phyloP scores from a whole-genome alignment of 495 filamentous ascomycete species.

The Xylaria grammica region DNA sequence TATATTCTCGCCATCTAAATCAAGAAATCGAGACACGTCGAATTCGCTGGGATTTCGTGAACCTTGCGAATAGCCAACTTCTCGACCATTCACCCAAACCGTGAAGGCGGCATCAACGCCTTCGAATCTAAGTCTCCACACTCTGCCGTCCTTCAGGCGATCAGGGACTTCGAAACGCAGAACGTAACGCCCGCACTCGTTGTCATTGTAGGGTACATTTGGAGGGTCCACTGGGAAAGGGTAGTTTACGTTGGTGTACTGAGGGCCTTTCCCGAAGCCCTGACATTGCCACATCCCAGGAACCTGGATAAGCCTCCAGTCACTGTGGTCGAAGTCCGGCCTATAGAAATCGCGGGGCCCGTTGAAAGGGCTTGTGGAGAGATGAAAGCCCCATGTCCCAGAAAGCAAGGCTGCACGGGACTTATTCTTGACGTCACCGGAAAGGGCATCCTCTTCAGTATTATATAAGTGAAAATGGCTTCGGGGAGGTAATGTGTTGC shows the following conservation, averaged over 20 bases:
- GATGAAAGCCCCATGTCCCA: slow-evolving; percentile 63
- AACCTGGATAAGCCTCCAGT: slow-evolving; percentile 65
- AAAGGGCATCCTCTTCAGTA: slow-evolving; percentile 37
- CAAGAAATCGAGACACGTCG: slow-evolving; percentile 60
- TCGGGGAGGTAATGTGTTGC: slow-evolving; percentile 67
- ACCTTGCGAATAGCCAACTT: slow-evolving; percentile 72
- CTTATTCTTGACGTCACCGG: slow-evolving; percentile 31
- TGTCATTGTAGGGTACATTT: slow-evolving; percentile 63
- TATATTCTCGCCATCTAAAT: slow-evolving; percentile 52
- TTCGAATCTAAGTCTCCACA: slow-evolving; percentile 66
- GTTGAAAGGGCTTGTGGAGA: slow-evolving; percentile 53
- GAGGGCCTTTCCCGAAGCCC: slow-evolving; percentile 64
- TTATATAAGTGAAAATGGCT: slow-evolving; percentile 62
- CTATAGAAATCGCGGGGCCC: slow-evolving; percentile 51
- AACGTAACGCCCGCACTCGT: slow-evolving; percentile 69
- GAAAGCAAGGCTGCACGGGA: slow-evolving; percentile 55
- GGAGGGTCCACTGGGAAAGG: slow-evolving; percentile 69
- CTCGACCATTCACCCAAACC: slow-evolving; percentile 67
- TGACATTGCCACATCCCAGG: slow-evolving; percentile 76
- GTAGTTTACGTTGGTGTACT: slow-evolving; percentile 69
- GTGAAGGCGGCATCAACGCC: slow-evolving; percentile 74
- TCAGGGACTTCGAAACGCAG: slow-evolving; percentile 51
- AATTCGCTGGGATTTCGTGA: slow-evolving; percentile 72
- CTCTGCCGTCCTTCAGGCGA: slow-evolving; percentile 42
- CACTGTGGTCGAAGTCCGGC: slow-evolving; percentile 34